Conservation (phyloP, 2,329 filamentous ascomycete genomes). For the Amphichorda felina region DNA sequence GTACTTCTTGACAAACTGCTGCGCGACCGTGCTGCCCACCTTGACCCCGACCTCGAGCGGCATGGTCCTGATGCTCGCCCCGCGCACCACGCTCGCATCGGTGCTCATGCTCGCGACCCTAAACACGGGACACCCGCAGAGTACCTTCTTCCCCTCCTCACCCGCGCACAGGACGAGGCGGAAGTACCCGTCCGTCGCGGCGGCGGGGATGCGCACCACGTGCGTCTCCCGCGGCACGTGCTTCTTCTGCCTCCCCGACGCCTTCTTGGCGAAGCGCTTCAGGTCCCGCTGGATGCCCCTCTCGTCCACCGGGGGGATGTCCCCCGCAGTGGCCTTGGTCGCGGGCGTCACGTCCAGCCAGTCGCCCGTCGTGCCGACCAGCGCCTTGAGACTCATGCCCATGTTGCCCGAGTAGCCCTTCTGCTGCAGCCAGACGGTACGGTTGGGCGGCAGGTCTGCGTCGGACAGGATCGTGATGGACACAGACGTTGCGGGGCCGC, state of each 20-base stretch:
- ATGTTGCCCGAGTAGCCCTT: conserved; percentile 58
- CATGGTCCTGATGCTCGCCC: conserved; percentile 51
- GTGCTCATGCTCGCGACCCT: conserved; percentile 55
- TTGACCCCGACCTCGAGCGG: conserved; percentile 55
- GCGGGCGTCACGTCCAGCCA: conserved; percentile 61
- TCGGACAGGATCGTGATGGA: conserved; percentile 54
- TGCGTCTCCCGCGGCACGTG: conserved; percentile 51
- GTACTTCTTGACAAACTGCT: conserved; percentile 30
- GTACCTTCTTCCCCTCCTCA: conserved; percentile 31
- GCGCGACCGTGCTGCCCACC: conserved; percentile 37
- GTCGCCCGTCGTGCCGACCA: conserved; percentile 43
- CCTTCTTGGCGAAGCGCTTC: conserved; percentile 47
- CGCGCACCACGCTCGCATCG: conserved; percentile 48
- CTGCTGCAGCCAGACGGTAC: conserved; percentile 55
- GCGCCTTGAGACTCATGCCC: conserved; percentile 53
- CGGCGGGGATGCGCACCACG: conserved; percentile 51
- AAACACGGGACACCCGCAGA: conserved; percentile 57
- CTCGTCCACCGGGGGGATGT: conserved; percentile 45
- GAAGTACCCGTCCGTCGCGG: conserved; percentile 55
- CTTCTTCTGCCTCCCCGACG: conserved; percentile 26
- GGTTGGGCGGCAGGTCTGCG: conserved; percentile 38
- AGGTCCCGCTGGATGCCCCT: conserved; percentile 58
- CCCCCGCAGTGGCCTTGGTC: conserved; percentile 27
- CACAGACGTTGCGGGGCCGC: conserved; percentile 51
- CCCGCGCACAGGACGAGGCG: conserved; percentile 50